Evolutionary conservation across 1,139 yeast species (phyloP).

Genomic region (Entelexis paramagnoliae): DNA sequence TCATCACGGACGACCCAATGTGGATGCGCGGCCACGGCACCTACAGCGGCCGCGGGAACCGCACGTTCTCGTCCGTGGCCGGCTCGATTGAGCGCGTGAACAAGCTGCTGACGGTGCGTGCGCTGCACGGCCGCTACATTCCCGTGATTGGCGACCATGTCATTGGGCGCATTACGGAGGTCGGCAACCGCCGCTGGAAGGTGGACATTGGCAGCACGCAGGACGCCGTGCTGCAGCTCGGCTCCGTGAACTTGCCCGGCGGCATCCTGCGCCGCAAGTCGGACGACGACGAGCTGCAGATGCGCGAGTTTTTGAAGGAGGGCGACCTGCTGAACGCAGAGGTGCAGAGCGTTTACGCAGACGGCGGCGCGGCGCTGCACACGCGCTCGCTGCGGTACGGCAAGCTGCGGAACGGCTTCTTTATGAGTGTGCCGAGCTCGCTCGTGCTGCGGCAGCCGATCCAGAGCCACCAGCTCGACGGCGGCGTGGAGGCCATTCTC

Average conservation of each 20-base stretch:
- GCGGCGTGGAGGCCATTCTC: slow-evolving; percentile 75
- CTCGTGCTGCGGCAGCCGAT: slow-evolving; percentile 74
- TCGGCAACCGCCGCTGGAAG: slow-evolving; percentile 89
- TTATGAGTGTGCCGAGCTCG: slow-evolving; percentile 69
- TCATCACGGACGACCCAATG: slow-evolving; percentile 85
- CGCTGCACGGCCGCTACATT: slow-evolving; percentile 73
- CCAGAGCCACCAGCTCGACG: slow-evolving; percentile 80
- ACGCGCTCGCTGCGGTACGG: slow-evolving; percentile 94
- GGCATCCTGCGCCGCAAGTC: slow-evolving; percentile 90
- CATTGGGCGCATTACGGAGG: slow-evolving; percentile 89
- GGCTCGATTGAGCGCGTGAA: slow-evolving; percentile 84
- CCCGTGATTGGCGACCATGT: slow-evolving; percentile 97
- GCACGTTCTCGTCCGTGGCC: slow-evolving; percentile 83
- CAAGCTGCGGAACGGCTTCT: slow-evolving; percentile 82
- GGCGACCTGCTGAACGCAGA: slow-evolving; percentile 97
- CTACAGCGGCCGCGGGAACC: slow-evolving; percentile 52
- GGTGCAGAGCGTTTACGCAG: slow-evolving; percentile 79
- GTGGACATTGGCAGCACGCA: slow-evolving; percentile 92
- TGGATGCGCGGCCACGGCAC: slow-evolving; percentile 99
- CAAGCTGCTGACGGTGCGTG: slow-evolving; percentile 72
- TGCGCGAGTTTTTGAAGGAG: slow-evolving; percentile 88
- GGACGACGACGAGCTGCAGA: slow-evolving; percentile 90
- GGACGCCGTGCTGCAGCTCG: slow-evolving; percentile 84
- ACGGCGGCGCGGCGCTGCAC: slow-evolving; percentile 89
- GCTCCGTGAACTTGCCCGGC: slow-evolving; percentile 94